Base-by-base conservation (phyloP, 345 rosid species). In the Citrus cavaleriei region DNA sequence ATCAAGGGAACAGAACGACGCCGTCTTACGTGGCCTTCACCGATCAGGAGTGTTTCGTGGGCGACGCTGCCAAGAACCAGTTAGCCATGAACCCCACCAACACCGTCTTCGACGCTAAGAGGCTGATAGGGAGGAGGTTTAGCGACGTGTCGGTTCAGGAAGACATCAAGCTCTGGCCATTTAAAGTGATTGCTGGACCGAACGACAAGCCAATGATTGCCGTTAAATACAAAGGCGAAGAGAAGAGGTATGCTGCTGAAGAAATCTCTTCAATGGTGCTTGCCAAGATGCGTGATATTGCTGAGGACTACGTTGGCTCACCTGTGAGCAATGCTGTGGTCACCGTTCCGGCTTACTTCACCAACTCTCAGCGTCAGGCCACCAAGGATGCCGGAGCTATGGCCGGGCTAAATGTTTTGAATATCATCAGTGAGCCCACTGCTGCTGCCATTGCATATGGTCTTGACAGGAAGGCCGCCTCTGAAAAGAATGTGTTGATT, bases 241-340 rank as follows among this genome's bases (percentile, higher is more conserved):
- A 88, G 2, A 88, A 90, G 68, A 83, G 82, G 75, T 88, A 87
- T 65, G 70, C 93, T 4, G 92, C 93, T 9, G 93, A 90, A 74
- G 92, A 90, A 54, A 90, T 90, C 81, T 90, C 93, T 27, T 87
- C 91, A 16, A 89, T 89, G 92, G 87, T 91, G 59, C 89, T 91
- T 19, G 86, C 73, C 13, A 91, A 88, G 87, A 91, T 91, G 91
- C 91, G 93, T 25, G 95, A 10, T 77, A 85, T 86, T 65, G 93
- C 92, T 0, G 95, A 87, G 79, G 90, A 89, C 0, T 91, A 84
- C 78, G 81, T 87, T 27, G 90, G 88, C 5, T 25, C 77, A 30
- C 6, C 83, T 0, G 54, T 87, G 16, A 85, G 82, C 72, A 85
- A 85, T 40, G 88, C 90, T 0, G 88, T 85, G 8, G 90, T 87